phyloP scores from a whole-genome alignment of 208 protist genomes.

The Chromosphaera perkinsii region DNA sequence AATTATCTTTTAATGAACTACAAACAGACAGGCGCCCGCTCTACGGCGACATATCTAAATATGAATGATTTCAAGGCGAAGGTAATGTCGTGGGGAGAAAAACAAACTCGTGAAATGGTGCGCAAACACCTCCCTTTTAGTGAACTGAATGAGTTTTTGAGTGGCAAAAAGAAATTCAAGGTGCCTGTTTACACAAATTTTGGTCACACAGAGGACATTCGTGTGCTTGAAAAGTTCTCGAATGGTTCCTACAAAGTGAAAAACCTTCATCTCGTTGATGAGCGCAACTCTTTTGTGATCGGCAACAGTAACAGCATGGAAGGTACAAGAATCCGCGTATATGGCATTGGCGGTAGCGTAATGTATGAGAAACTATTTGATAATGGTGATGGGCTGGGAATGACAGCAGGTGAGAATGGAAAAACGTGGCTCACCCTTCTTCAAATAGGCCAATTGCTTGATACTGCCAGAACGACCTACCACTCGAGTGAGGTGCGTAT shows the following conservation, averaged over 20 bases:
- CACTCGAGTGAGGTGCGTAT: conserved; percentile 4
- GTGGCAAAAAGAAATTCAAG: not conserved
- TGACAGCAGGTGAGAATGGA: conserved; percentile 3
- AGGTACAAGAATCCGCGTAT: not conserved
- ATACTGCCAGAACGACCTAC: conserved; percentile 10
- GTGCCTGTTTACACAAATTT: conserved; percentile 2
- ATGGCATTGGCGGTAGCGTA: not conserved
- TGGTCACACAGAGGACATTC: not conserved
- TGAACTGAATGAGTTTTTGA: not conserved
- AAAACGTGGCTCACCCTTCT: conserved; percentile 12
- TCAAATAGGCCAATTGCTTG: not conserved
- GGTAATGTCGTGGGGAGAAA: too few species aligned
- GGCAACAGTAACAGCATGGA: not conserved
- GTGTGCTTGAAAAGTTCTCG: conserved; percentile 3
- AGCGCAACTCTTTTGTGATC: conserved; percentile 9
- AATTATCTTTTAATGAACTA: too few species aligned
- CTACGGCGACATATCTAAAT: too few species aligned
- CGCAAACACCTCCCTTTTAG: not conserved
- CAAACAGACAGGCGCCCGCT: too few species aligned
- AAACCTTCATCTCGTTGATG: conserved; percentile 12
- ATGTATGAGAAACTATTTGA: conserved; percentile 12
- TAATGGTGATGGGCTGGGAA: not conserved
- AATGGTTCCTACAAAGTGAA: not conserved
- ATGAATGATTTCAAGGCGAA: too few species aligned
- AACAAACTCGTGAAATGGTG: too few species aligned